Base-by-base conservation (phyloP, 768 basidiomycete genomes). In the Amanita rimosa region DNA sequence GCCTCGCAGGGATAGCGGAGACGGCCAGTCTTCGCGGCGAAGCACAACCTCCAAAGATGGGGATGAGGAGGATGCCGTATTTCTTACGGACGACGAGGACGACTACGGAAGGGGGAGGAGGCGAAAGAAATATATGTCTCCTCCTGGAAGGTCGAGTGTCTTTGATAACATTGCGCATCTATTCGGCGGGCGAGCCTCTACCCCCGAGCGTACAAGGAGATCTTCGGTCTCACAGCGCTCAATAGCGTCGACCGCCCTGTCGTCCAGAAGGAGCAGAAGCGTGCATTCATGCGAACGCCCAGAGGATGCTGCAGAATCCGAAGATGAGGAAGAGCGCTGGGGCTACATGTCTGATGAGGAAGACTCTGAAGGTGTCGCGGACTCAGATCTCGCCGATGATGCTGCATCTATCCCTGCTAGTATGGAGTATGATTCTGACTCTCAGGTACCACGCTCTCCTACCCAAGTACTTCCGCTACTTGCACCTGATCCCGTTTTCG, bases 271-370 rank as follows among this genome's bases (percentile, higher is more conserved):
- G n/a, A 75, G 70, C 56, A 62, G 76, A 35, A 49, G 48, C 16
- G 3, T 37, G 45, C 71, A 67, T 44, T 82, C 81, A 31, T 31
- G 37, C 26, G 76, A 70, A 26, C n/a, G 31, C 19, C 83, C 82
- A 5, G 81, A 84, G 27, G 64, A 80, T 59, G 80, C 71, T 17
- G 53, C 77, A 4, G 76, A 67, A 24, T 69, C 66, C 9, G 81
- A 74, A 22, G 78, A 79, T 34, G 72, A 68, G 50, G 78, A 81
- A 38, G 86, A 90, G 54, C 75, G 87, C n/a, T 93, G 90, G 90
- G 90, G 90, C 3, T 93, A 92, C 64, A 81, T 84, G n/a, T 91
- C 90, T 3, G 86, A 78, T 19, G 90, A 93, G 58, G 86, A 84
- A 57, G 77, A 79, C 19, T 71, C 69, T 17, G 71, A 75, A 10